Base-by-base conservation (phyloP, 2,329 filamentous ascomycete genomes). In the Scedosporium boydii region DNA sequence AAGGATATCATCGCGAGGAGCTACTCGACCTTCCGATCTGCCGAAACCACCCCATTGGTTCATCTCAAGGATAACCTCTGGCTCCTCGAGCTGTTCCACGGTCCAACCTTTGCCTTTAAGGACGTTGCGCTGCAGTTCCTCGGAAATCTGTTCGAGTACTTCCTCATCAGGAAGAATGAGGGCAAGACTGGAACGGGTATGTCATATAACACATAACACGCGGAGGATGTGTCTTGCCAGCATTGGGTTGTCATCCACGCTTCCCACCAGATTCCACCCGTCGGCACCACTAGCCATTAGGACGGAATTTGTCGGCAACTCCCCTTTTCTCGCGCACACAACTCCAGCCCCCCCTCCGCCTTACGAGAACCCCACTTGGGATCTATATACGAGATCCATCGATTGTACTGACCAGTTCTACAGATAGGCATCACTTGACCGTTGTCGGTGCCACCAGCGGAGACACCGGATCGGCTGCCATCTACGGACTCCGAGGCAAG, bases 101-200 rank as follows among this genome's bases (percentile, higher is more conserved):
- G 95, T 1, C 95, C 93, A 4, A 98, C 89, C 0, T 97, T 92
- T 73, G 89, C 93, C 2, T 98, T 98, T 80, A 96, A 98, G 77
- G 93, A 98, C 75, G 90, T 93, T 29, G 66, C 59, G 16, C 80
- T 98, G 65, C 93, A 98, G 69, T 95, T 97, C 71, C 78, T 99
- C 2, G 95, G 95, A n/a, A 98, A 99, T 70, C 80, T 99, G 2
- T 98, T 96, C 67, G 90, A 96, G 75, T 95, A 93, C 74, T 93
- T 95, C 74, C 80, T 95, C 12, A 82, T 87, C 4, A 80, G 90
- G 67, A 86, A 84, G 74, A 95, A 95, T 68, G 71, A 84, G 71
- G 85, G 83, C 67, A 91, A 89, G 78, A 78, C 80, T 29, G 86
- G 86, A 7, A 74, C 74, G 69, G 79, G 80, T 76, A 75, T 70